Base-by-base conservation (phyloP, 2,329 filamentous ascomycete genomes). In the Harringtonia lauricola region DNA sequence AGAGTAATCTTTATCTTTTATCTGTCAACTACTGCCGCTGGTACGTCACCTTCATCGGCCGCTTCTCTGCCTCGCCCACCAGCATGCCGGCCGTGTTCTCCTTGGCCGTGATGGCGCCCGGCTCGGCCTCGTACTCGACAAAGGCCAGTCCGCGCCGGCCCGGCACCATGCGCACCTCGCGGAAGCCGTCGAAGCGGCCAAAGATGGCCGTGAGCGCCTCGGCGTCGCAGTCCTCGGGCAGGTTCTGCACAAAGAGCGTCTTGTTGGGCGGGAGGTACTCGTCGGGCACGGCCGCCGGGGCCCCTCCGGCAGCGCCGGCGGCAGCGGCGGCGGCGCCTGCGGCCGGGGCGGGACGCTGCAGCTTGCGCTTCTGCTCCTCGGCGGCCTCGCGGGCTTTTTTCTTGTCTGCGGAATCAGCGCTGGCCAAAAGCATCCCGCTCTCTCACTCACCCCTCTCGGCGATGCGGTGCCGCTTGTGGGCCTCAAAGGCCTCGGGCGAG, bases 201-300 rank as follows among this genome's bases (percentile, higher is more conserved):
- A 96, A 98, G 49, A 96, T 79, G 28, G 74, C 72, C 0, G 80
- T 83, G 43, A 98, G 75, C 21, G 73, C 76, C 51, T 94, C 88
- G 56, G 86, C 79, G 60, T 85, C 84, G 64, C 85, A 87, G 51
- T 87, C 84, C 50, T 90, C 86, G 9, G 92, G 89, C 30, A 98
- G 66, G 55, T 96, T 90, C 67, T 94, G 87, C 48, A 96, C 70
- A 66, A 96, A 94, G 30, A 98, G 75, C 52, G 88, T 94, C 69
- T 95, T 95, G 76, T 96, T 96, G 30, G 92, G 90, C 4, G 90
- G 90, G 4, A 96, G 76, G 63, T 95, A 96, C 65, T 98, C 92
- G 74, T 96, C 92, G n/a, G 89, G 88, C 17, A 96, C 69, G 35
- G 79, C 39, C 22, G 58, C 64, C 17, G 44, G 35, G 3, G 40